These are phyloP conservation scores for Kwoniella shivajii DNA, from an alignment of 1,284 basidiomycete species.

Conservation along the genomic window DNA sequence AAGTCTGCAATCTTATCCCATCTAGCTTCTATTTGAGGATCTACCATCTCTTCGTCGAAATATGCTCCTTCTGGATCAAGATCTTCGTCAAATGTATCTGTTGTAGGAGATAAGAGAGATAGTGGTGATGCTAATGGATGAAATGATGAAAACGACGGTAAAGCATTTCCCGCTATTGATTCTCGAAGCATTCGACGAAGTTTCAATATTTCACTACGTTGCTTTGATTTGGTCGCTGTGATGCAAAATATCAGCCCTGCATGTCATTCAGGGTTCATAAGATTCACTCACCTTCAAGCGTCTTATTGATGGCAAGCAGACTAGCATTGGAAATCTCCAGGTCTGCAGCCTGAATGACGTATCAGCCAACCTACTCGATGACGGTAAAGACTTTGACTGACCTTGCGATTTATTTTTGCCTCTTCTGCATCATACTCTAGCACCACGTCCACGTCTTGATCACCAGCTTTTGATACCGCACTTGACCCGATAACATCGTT, in stretches of 20 bases:
- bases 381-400: constrained; percentile 14
- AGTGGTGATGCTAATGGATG: constrained; percentile 8
- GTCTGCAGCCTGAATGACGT: constrained; percentile 44
- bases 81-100: constrained; percentile 5
- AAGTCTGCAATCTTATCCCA: constrained; percentile 45
- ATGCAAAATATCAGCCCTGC: not conserved
- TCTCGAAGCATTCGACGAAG: constrained; percentile 45
- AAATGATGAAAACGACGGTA: constrained; percentile 8
- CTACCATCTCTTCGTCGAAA: constrained; percentile 31
- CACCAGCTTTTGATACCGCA: not conserved
- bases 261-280: not conserved
- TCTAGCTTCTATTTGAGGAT: constrained; percentile 42
- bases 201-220: constrained; percentile 46
- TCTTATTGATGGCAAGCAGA: constrained; percentile 50
- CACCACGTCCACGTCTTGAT: constrained; percentile 18
- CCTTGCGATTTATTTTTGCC: constrained; percentile 48
- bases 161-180: constrained; percentile 16
- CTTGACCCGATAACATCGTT: not conserved
- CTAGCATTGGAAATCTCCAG: constrained; percentile 52
- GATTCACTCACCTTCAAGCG: constrained; percentile 40
- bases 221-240: constrained; percentile 45
- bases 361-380: not conserved
- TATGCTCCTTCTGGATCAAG: constrained; percentile 10
- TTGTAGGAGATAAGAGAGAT: constrained; percentile 7
- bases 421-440: constrained; percentile 26